Percentiles rank a stretch among this genome's conserved stretches.
Evolutionary conservation across 2,329 filamentous ascomycete genomes (phyloP).

Genomic region (Penicillium sp.): DNA sequence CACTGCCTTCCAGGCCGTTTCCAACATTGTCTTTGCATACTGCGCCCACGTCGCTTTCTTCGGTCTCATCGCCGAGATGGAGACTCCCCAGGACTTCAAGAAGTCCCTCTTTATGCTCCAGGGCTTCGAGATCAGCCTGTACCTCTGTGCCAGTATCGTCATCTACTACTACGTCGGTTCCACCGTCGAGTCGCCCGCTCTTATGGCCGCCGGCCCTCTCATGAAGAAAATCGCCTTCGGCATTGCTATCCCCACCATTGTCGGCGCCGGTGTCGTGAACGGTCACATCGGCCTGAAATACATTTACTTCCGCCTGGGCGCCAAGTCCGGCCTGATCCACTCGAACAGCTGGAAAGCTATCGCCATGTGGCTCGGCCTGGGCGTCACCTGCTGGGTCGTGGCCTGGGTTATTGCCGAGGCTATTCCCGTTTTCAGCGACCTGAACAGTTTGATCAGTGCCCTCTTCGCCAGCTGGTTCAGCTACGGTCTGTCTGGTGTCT

Average conservation of each 20-base stretch:
- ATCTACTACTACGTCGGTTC: constrained; percentile 64
- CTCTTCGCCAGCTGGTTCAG: constrained; percentile 26
- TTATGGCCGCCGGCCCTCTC: constrained; percentile 54
- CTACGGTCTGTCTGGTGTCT: constrained; percentile 41
- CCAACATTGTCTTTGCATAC: constrained; percentile 68
- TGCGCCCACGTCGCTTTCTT: constrained; percentile 65
- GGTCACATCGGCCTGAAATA: constrained; percentile 63
- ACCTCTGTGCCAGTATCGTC: constrained; percentile 60
- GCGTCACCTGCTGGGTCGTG: constrained; percentile 53
- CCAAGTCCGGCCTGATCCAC: constrained; percentile 51
- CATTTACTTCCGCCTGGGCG: constrained; percentile 59
- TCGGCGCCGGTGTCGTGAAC: constrained; percentile 66
- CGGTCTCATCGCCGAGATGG: constrained; percentile 60
- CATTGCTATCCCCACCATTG: constrained; percentile 63
- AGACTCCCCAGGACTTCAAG: constrained; percentile 55
- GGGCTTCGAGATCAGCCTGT: constrained; percentile 55
- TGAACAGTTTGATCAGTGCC: constrained; percentile 55
- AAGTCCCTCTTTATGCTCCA: constrained; percentile 62
- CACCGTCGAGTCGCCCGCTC: constrained; percentile 58
- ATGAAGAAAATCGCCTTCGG: constrained; percentile 63
- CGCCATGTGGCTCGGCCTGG: constrained; percentile 57
- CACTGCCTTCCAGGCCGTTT: constrained; percentile 58
- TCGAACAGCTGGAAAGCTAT: constrained; percentile 48
- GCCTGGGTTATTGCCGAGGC: constrained; percentile 64
- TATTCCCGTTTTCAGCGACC: constrained; percentile 62